Percentiles rank a stretch among this genome's conserved stretches.
These are phyloP conservation scores for Aspergillus fumigatus DNA, from an alignment of 2,329 filamentous ascomycete species.

Conservation along the genomic window DNA sequence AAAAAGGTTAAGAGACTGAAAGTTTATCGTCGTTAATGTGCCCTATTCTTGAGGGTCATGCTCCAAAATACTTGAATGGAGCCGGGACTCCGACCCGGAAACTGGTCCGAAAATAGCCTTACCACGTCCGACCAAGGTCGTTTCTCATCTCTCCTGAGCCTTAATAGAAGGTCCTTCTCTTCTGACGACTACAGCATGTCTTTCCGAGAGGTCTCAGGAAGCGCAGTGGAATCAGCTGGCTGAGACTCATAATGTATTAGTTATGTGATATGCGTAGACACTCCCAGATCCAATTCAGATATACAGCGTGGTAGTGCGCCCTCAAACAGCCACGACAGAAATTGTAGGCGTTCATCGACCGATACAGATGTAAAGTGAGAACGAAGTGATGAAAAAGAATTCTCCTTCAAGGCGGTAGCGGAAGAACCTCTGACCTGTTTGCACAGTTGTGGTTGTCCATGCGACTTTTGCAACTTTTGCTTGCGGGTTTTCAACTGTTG, in stretches of 20 bases:
- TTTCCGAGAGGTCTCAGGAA: conserved; percentile 2
- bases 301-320: conserved; percentile 3
- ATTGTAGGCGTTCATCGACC: conserved; percentile 5
- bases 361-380: conserved; percentile 8
- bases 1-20: background rate
- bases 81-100: conserved; percentile 5
- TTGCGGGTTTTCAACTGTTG: background rate
- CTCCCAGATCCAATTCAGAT: background rate
- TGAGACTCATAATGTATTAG: background rate
- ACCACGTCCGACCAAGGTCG: conserved; percentile 8
- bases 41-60: conserved; percentile 5
- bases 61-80: conserved; percentile 11
- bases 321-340: conserved; percentile 8
- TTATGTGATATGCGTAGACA: background rate
- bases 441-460: background rate
- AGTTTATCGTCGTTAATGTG: background rate
- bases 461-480: background rate
- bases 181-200: conserved; percentile 4
- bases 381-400: conserved; percentile 5
- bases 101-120: conserved; percentile 7
- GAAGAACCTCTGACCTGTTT: conserved; percentile 1
- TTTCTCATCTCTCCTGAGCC: conserved; percentile 8
- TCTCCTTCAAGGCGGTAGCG: background rate
- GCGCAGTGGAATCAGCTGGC: conserved; percentile 1
- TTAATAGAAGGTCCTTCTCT: conserved; percentile 5